These are phyloP conservation scores for Pestalotiopsis sp. DNA, from an alignment of 2,329 filamentous ascomycete species.

Conservation along the genomic window DNA sequence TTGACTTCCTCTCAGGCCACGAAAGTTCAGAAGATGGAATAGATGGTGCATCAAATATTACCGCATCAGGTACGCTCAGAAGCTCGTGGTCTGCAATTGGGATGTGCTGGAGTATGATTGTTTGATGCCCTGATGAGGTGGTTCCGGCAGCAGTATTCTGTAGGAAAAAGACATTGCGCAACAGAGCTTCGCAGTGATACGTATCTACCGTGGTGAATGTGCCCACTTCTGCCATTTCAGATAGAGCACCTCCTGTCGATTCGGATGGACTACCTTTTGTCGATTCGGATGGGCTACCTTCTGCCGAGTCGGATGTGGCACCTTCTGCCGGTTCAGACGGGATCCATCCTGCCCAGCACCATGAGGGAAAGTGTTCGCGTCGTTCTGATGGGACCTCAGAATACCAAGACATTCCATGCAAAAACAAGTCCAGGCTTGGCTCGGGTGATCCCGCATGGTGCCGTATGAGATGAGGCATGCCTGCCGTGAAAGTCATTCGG, in stretches of 20 bases:
- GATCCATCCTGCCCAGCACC: not conserved
- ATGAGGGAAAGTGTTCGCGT: not conserved
- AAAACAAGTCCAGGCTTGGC: not conserved
- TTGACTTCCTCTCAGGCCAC: not conserved
- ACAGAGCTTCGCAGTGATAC: too few species aligned
- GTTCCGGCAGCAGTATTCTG: not conserved
- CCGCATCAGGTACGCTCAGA: not conserved
- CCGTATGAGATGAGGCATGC: not conserved
- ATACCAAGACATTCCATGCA: not conserved
- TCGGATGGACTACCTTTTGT: too few species aligned
- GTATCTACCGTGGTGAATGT: too few species aligned
- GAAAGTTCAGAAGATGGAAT: not conserved
- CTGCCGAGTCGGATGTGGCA: not conserved
- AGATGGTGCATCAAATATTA: not conserved
- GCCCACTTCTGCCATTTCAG: too few species aligned
- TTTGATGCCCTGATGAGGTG: not conserved
- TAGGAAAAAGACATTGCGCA: not conserved
- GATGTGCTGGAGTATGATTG: not conserved
- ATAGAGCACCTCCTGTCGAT: too few species aligned
- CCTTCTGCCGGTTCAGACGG: not conserved
- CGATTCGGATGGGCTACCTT: too few species aligned
- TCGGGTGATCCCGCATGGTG: not conserved
- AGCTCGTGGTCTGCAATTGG: not conserved
- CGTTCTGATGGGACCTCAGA: not conserved
- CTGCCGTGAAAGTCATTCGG: not conserved